These are phyloP conservation scores for Fusarium sp. DNA, from an alignment of 2,329 filamentous ascomycete species.

Conservation along the genomic window DNA sequence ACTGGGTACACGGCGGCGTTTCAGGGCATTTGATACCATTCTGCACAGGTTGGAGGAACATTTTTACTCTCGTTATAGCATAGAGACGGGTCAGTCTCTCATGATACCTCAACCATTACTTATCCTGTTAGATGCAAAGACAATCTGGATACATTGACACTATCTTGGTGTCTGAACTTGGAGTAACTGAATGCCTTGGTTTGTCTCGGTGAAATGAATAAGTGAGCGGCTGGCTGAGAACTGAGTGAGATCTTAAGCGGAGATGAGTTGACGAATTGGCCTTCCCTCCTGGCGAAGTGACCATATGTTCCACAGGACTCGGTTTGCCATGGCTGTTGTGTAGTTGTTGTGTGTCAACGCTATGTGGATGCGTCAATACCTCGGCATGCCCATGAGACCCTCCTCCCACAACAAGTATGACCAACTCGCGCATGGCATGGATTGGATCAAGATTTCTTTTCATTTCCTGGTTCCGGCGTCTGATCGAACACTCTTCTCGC, in stretches of 20 bases:
- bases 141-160: conserved; percentile 5
- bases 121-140: conserved; percentile 15
- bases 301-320: neutral
- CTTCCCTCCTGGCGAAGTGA: neutral
- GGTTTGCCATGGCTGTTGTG: neutral
- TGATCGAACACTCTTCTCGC: conserved; percentile 29
- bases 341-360: neutral
- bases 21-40: conserved; percentile 42
- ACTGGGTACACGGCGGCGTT: conserved; percentile 35
- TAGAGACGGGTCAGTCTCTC: conserved; percentile 27
- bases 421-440: neutral
- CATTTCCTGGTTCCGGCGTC: conserved; percentile 33
- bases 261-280: neutral
- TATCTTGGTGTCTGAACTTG: neutral
- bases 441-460: conserved; percentile 23
- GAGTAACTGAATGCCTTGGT: neutral
- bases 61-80: conserved; percentile 32
- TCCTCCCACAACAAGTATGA: neutral
- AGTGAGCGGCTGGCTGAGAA: neutral
- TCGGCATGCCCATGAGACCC: neutral
- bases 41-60: conserved; percentile 32
- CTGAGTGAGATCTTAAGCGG: neutral
- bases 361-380: neutral
- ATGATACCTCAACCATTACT: conserved; percentile 16
- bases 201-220: neutral